Conservation (phyloP, 2,329 filamentous ascomycete species). For the Colletotrichum sp. region DNA sequence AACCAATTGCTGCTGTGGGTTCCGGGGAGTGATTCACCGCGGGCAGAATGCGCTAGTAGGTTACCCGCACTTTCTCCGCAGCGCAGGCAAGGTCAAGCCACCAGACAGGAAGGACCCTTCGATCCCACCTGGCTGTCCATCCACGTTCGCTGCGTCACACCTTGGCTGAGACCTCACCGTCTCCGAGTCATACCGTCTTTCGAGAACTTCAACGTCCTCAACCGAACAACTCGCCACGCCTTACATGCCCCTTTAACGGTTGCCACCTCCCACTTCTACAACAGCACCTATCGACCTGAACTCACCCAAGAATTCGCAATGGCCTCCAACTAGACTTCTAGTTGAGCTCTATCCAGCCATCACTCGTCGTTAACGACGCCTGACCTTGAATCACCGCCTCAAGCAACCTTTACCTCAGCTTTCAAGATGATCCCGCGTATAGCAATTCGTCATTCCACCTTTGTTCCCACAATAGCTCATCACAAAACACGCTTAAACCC, state of each 20-base stretch:
- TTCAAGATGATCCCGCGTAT: slow-evolving; percentile 22
- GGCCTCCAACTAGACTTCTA: slow-evolving; percentile 6
- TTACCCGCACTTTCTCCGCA: slow-evolving; percentile 20
- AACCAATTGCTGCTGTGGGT: not conserved
- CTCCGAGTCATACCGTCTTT: slow-evolving; percentile 6
- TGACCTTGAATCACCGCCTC: not conserved
- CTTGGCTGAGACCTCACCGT: slow-evolving; percentile 1
- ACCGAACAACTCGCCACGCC: not conserved
- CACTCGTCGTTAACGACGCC: not conserved
- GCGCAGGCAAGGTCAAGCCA: slow-evolving; percentile 5
- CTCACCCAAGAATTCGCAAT: not conserved
- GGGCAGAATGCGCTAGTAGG: not conserved
- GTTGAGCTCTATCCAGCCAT: not conserved
- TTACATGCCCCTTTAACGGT: not conserved
- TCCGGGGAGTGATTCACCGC: slow-evolving; percentile 2
- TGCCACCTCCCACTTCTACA: not conserved
- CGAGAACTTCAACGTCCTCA: not conserved
- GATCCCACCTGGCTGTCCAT: not conserved
- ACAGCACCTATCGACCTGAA: not conserved
- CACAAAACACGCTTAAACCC: not conserved
- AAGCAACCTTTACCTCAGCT: not conserved
- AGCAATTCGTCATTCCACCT: slow-evolving; percentile 3
- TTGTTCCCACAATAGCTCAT: slow-evolving; percentile 9
- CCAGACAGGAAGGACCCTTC: not conserved
- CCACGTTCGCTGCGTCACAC: slow-evolving; percentile 12